phyloP scores from a whole-genome alignment of 768 basidiomycete genomes.

The Cytidiella melzeri region DNA sequence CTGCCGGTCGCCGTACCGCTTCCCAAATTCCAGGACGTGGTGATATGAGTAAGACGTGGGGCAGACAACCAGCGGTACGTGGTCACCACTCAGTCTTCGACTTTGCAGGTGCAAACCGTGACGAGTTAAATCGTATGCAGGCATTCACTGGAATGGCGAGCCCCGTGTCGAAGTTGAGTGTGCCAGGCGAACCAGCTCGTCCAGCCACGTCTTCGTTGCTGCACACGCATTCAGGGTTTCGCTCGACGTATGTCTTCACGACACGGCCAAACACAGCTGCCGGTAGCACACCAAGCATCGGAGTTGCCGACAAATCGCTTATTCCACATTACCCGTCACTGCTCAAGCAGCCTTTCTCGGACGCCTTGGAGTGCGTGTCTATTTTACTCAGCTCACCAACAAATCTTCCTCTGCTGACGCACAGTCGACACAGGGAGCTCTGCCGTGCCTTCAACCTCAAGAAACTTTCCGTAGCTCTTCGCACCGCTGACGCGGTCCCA shows the following conservation, averaged over 20 bases:
- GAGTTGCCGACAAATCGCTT: not conserved
- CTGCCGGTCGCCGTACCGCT: no score
- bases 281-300: not conserved
- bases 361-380: slow-evolving; percentile 7
- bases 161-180: not conserved
- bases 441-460: slow-evolving; percentile 8
- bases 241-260: not conserved
- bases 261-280: not conserved
- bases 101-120: no score
- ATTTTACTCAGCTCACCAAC: not conserved
- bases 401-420: not conserved
- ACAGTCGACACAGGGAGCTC: slow-evolving; percentile 3
- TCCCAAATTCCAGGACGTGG: no score
- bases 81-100: no score
- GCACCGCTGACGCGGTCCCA: slow-evolving; percentile 1
- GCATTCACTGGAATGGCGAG: no score
- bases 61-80: no score
- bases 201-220: not conserved
- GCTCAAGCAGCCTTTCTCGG: slow-evolving; percentile 6
- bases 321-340: not conserved
- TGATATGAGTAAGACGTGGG: no score
- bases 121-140: no score
- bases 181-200: no score
- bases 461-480: not conserved
- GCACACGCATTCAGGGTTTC: not conserved